Evolutionary conservation across 164 flowering plant genomes (phyloP), one percentile per base, ranked within the genome.

Genomic region (Umbellularia californica): DNA sequence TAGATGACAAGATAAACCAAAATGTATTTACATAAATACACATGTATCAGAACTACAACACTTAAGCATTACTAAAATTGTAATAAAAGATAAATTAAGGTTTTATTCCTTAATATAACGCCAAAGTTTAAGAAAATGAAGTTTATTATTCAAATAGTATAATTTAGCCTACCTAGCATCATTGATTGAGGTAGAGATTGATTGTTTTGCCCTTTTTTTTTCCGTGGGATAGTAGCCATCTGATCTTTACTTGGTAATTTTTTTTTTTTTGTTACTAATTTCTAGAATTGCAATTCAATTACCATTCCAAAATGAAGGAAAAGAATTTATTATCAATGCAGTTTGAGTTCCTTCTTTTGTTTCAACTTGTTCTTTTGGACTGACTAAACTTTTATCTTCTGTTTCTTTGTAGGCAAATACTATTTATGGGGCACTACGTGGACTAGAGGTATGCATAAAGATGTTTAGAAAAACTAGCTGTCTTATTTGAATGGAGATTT

Each of bases 381-480:
- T 72, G 20, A 3, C 19, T 28, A 55, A 5, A 24, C 12, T n/a
- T 10, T 33, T 33, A 20, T 76, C 14, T 77, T 80, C 35, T 65
- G 41, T 78, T 75, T 63, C 30, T 3, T 70, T 84, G 87, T 90
- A 96, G 99, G 97, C 98, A 80, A 91, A 90, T 78, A 87, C 98
- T 74, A 91, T 94, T 51, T 94, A 87, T 85, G 99, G 99, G 24
- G 98, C 98, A 67, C 73, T 96, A 74, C 89, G 90, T 73, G 98
- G 94, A 33, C 79, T 96, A 80, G 99, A 94, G 99, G 99, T 96
- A 82, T 65, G 82, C 27, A 35, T 6, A 11, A 66, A 69, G 64
- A 55, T 27, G 68, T 35, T 41, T 65, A 47, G n/a, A 50, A 15
- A 27, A 17, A 55, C 25, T 75, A 24, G 60, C 50, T 50, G n/a